Percentiles rank a stretch among this genome's conserved stretches.
These are phyloP conservation scores for Aspergillus tamarii DNA, from an alignment of 2,329 filamentous ascomycete genomes.

Conservation along the genomic window DNA sequence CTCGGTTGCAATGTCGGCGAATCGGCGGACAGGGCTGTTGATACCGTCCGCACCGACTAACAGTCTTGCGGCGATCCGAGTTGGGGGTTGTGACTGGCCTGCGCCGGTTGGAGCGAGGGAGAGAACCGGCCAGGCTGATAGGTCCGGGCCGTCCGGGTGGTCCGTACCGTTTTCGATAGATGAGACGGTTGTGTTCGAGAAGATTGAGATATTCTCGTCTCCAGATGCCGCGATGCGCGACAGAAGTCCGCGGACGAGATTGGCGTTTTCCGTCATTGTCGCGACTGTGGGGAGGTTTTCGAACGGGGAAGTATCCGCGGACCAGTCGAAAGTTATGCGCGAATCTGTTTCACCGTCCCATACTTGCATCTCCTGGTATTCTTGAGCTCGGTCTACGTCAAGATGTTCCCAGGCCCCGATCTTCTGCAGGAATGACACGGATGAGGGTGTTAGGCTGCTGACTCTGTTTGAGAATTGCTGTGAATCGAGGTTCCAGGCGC, in stretches of 20 bases:
- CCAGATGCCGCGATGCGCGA: conserved; percentile 71
- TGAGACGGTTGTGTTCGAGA: conserved; percentile 77
- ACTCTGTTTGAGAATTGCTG: conserved; percentile 88
- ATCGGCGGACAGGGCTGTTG: conserved; percentile 88
- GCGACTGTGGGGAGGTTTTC: conserved; percentile 70
- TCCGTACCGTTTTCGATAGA: conserved; percentile 74
- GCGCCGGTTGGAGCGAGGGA: conserved; percentile 63
- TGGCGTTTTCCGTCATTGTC: conserved; percentile 95
- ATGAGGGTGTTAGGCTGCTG: conserved; percentile 89
- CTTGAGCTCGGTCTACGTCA: conserved; percentile 72
- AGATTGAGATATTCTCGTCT: conserved; percentile 62
- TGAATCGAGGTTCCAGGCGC: conserved; percentile 66
- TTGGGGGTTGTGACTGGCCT: conserved; percentile 36
- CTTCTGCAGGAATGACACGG: conserved; percentile 76
- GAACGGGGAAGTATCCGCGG: conserved; percentile 48
- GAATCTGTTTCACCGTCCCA: conserved; percentile 94
- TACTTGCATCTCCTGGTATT: conserved; percentile 95
- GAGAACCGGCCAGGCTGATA: conserved; percentile 86
- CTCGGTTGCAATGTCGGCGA: conserved; percentile 80
- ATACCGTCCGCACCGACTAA: conserved; percentile 92
- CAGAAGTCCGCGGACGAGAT: conserved; percentile 79
- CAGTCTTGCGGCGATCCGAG: conserved; percentile 74
- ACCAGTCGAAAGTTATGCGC: conserved; percentile 86
- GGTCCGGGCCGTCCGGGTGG: conserved; percentile 69
- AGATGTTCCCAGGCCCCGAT: conserved; percentile 88